Percentiles rank a stretch among this genome's conserved stretches.
Conservation (phyloP, 768 basidiomycete genomes). For the Mycena metata region DNA sequence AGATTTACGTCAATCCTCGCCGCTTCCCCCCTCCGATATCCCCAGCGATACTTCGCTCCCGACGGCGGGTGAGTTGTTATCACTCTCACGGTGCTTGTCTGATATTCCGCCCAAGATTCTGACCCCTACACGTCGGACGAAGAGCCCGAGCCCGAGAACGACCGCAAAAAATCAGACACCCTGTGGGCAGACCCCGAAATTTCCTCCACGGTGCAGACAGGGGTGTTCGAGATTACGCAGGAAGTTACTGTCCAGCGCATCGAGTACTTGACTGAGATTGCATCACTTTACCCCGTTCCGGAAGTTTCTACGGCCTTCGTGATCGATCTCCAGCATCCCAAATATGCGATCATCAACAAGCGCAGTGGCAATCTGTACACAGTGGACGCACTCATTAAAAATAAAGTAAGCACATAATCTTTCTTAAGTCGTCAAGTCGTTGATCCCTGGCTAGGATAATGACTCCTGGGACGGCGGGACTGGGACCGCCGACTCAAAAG, state of each 20-base stretch:
- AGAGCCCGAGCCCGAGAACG: neutral
- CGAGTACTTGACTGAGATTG: constrained; percentile 30
- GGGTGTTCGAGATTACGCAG: constrained; percentile 23
- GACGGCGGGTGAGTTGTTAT: no score
- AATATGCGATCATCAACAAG: constrained; percentile 33
- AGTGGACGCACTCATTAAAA: constrained; percentile 41
- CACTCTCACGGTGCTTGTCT: neutral
- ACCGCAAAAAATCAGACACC: constrained; percentile 4
- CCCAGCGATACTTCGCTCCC: constrained; percentile 2
- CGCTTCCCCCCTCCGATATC: constrained; percentile 1
- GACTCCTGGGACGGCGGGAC: constrained; percentile 19
- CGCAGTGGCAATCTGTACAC: constrained; percentile 24
- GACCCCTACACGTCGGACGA: neutral
- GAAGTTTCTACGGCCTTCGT: constrained; percentile 29
- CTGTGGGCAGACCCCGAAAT: constrained; percentile 2
- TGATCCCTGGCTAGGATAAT: constrained; percentile 10
- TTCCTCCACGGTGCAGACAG: neutral
- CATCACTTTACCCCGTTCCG: constrained; percentile 36
- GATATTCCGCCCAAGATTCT: neutral
- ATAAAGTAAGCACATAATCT: constrained; percentile 27
- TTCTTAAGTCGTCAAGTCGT: no score
- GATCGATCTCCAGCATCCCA: constrained; percentile 34
- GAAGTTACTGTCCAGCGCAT: constrained; percentile 32
- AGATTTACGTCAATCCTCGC: neutral
- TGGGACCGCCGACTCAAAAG: neutral